Conservation (phyloP, 2,329 filamentous ascomycete species). For the Beauveria sp. region DNA sequence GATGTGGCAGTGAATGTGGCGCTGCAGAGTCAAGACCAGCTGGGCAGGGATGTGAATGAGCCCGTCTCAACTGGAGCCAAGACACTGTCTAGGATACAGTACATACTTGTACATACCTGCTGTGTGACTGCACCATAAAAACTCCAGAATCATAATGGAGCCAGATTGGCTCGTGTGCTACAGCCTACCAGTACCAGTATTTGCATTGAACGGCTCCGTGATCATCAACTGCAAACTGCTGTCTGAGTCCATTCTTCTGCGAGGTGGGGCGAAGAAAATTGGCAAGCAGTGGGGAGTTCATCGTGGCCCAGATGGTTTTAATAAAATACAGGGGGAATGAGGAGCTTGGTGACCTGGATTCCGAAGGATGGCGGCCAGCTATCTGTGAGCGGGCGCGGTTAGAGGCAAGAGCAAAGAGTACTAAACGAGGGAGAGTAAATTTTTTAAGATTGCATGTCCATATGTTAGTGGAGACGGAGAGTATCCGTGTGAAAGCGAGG, state of each 20-base stretch:
- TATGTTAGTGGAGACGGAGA: neutral
- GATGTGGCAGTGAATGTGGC: slow-evolving; percentile 7
- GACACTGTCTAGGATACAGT: neutral
- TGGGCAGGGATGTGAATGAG: neutral
- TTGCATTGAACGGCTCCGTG: neutral
- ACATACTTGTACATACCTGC: neutral
- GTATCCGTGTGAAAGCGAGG: neutral
- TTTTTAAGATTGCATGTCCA: slow-evolving; percentile 5
- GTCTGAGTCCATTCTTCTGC: neutral
- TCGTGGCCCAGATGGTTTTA: neutral
- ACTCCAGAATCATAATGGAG: neutral
- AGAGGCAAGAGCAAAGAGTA: neutral
- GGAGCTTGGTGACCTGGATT: neutral
- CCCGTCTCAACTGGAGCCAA: neutral
- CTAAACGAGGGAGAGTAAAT: neutral
- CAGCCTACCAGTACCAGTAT: no score
- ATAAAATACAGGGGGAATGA: neutral
- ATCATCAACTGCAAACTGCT: neutral
- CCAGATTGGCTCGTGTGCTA: neutral
- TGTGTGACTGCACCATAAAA: no score
- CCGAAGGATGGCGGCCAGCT: neutral
- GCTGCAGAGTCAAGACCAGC: neutral
- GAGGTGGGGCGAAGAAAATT: neutral
- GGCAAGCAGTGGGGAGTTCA: neutral
- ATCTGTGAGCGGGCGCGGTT: neutral